These are phyloP conservation scores for Chlorella variabilis DNA, from an alignment of 163 green algal species.

Conservation along the genomic window DNA sequence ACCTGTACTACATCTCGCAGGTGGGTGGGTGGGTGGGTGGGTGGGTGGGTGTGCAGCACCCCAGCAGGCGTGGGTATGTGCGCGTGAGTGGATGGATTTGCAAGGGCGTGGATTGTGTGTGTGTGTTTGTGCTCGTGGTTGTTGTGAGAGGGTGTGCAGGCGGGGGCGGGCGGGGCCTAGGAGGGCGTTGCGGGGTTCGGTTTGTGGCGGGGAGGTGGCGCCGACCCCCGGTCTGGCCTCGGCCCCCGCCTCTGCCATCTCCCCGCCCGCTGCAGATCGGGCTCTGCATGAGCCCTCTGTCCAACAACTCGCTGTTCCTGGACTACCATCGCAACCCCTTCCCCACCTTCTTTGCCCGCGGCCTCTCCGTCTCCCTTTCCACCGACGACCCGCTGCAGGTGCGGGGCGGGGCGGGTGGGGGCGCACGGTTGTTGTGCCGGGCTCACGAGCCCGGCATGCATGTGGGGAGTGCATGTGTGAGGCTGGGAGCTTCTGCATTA, in stretches of 20 bases:
- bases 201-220: too few species aligned
- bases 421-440: not conserved
- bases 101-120: too few species aligned
- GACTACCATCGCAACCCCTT: conserved; percentile 99
- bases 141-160: too few species aligned
- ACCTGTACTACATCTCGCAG: conserved; percentile 87
- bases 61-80: too few species aligned
- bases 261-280: conserved; percentile 81
- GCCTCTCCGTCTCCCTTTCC: conserved; percentile 74
- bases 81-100: too few species aligned
- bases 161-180: too few species aligned
- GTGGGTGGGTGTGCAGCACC: not conserved
- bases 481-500: too few species aligned
- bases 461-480: not conserved
- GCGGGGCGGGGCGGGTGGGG: not conserved
- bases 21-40: conserved; percentile 24
- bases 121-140: too few species aligned
- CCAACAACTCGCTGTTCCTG: conserved; percentile 99
- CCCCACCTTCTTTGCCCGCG: conserved; percentile 96
- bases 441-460: too few species aligned
- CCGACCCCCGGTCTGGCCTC: too few species aligned
- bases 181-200: too few species aligned
- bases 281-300: conserved; percentile 97
- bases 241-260: too few species aligned
- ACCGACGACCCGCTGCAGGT: conserved; percentile 92